Evolutionary conservation across 345 rosid species (phyloP).

Genomic region (Brassica nigra): DNA sequence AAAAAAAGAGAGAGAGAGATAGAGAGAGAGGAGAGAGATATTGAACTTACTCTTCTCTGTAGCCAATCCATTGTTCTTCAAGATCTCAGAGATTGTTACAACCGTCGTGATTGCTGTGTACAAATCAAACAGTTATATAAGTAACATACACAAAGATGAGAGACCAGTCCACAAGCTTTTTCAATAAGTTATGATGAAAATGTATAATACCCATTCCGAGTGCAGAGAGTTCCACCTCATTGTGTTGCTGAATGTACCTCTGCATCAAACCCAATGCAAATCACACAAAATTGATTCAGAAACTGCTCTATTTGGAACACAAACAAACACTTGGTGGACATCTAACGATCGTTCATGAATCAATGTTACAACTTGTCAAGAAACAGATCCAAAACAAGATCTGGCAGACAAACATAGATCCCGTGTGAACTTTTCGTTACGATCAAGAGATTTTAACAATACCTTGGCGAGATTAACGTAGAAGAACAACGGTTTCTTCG

Average conservation of each 20-base stretch:
- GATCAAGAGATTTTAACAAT: neutral
- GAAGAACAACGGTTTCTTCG: conserved; percentile 69
- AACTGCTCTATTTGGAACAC: neutral
- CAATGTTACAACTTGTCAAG: neutral
- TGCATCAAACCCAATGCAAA: conserved; percentile 33
- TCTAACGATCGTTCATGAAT: no score
- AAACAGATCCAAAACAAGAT: conserved; percentile 6
- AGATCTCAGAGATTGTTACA: conserved; percentile 82
- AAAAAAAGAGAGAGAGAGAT: neutral
- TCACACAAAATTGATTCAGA: neutral
- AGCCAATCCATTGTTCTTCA: conserved; percentile 90
- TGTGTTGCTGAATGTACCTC: conserved; percentile 88
- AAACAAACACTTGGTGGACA: neutral
- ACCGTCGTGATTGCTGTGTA: conserved; percentile 69
- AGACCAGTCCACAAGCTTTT: neutral
- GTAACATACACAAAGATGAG: neutral
- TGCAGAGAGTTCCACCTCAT: conserved; percentile 96
- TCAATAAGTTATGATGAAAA: neutral
- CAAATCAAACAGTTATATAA: neutral
- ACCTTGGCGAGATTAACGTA: conserved; percentile 73
- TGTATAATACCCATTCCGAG: conserved; percentile 77
- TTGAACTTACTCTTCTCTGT: conserved; percentile 74
- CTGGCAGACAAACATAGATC: conserved; percentile 6
- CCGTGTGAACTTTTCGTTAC: neutral
- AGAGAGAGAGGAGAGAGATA: neutral